phyloP scores from a whole-genome alignment of 75 land plant genomes.

The Chamaecyparis obtusa region DNA sequence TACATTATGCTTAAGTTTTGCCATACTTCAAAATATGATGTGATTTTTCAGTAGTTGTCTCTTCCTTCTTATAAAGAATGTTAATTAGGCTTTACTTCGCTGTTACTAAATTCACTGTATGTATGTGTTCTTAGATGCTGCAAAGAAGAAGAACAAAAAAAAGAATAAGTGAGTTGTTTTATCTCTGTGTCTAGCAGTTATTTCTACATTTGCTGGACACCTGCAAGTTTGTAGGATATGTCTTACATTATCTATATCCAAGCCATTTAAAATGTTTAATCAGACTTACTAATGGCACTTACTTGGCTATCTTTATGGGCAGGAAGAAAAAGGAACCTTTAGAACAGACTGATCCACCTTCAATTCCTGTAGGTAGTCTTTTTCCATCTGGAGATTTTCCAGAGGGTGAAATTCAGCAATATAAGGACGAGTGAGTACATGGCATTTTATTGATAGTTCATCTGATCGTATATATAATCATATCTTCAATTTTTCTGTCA shows the following conservation, averaged over 20 bases:
- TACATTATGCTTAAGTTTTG: neutral
- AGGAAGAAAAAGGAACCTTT: conserved; percentile 83
- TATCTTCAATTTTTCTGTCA: neutral
- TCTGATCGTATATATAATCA: neutral
- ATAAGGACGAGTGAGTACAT: conserved; percentile 86
- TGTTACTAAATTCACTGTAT: conserved; percentile 3
- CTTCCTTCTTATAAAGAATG: neutral
- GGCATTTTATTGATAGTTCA: neutral
- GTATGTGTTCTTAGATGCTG: conserved; percentile 38
- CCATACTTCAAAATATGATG: neutral
- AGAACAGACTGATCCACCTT: conserved; percentile 94
- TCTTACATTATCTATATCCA: neutral
- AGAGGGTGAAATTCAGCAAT: conserved; percentile 95
- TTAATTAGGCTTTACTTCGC: neutral
- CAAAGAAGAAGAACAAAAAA: conserved; percentile 98
- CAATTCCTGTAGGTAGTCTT: conserved; percentile 79
- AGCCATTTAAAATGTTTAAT: neutral
- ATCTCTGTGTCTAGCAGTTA: neutral
- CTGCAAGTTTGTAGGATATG: neutral
- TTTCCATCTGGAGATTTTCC: conserved; percentile 96
- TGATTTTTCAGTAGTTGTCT: neutral
- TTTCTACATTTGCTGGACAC: neutral
- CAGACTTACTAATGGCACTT: neutral
- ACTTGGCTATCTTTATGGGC: neutral
- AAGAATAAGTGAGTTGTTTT: conserved; percentile 71